These are phyloP conservation scores for Trametes maxima DNA, from an alignment of 768 basidiomycete genomes.

Conservation along the genomic window DNA sequence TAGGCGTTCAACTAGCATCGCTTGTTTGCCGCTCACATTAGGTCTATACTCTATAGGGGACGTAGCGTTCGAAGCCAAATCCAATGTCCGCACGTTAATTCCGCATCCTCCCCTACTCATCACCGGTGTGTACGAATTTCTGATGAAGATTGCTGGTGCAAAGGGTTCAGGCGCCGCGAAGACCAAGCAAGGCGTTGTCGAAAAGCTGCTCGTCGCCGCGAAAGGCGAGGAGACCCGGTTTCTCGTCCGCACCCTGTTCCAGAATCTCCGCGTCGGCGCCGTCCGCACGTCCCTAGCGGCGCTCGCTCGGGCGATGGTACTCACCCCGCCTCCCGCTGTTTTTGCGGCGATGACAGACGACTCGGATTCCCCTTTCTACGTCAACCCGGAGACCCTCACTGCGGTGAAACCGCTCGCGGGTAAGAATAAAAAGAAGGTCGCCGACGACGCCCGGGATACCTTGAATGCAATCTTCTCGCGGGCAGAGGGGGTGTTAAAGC, in stretches of 20 bases:
- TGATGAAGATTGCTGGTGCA: slow-evolving; percentile 65
- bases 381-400: slow-evolving; percentile 35
- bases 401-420: slow-evolving; percentile 29
- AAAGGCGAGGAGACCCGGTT: slow-evolving; percentile 88
- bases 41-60: slow-evolving; percentile 51
- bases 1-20: slow-evolving; percentile 12
- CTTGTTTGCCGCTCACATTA: not conserved
- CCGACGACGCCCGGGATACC: slow-evolving; percentile 37
- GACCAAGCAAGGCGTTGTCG: slow-evolving; percentile 76
- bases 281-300: slow-evolving; percentile 81
- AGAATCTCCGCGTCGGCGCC: slow-evolving; percentile 85
- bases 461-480: slow-evolving; percentile 46
- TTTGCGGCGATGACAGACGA: slow-evolving; percentile 19
- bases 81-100: slow-evolving; percentile 70
- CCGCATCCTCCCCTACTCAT: slow-evolving; percentile 71
- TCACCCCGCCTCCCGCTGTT: slow-evolving; percentile 48
- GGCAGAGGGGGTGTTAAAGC: slow-evolving; percentile 68
- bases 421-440: slow-evolving; percentile 38
- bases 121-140: slow-evolving; percentile 62
- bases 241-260: slow-evolving; percentile 71
- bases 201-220: slow-evolving; percentile 81
- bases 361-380: slow-evolving; percentile 37
- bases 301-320: slow-evolving; percentile 74
- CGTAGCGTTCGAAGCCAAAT: slow-evolving; percentile 84
- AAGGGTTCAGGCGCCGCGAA: slow-evolving; percentile 79